Conservation (phyloP, 2,329 filamentous ascomycete species). For the Fusarium graminum region DNA sequence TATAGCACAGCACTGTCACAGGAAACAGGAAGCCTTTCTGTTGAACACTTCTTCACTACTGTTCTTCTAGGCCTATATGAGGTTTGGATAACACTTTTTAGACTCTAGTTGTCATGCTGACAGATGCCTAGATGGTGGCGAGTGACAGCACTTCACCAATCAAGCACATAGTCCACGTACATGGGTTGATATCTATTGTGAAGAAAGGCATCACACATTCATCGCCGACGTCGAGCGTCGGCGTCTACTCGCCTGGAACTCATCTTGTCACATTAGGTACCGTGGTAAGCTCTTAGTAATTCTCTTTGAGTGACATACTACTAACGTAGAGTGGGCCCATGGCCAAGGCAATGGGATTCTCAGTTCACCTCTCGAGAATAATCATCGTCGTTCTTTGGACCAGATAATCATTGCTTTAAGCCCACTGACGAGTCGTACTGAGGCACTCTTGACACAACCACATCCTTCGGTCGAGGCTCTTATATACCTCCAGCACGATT, state of each 20-base stretch:
- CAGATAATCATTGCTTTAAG: conserved; percentile 14
- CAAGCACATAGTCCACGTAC: conserved; percentile 8
- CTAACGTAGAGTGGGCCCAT: not conserved
- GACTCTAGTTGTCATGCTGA: not conserved
- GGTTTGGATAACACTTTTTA: not conserved
- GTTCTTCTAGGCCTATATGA: conserved; percentile 10
- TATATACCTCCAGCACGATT: not conserved
- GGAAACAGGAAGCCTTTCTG: not conserved
- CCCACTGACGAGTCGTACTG: conserved; percentile 10
- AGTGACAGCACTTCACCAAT: conserved; percentile 8
- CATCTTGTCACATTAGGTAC: conserved; percentile 15
- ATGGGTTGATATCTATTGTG: conserved; percentile 6
- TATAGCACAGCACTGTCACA: not conserved
- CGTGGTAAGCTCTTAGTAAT: not conserved
- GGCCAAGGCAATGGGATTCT: conserved; percentile 8
- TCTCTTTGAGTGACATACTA: too few relatives aligned
- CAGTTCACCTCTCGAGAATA: conserved; percentile 7
- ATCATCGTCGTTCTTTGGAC: conserved; percentile 11
- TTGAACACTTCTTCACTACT: conserved; percentile 18
- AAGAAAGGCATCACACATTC: conserved; percentile 1
- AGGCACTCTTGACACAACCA: not conserved
- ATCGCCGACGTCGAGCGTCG: not conserved
- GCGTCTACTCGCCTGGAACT: conserved; percentile 12
- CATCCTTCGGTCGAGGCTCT: not conserved
- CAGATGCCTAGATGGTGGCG: not conserved